phyloP scores from a whole-genome alignment of 2,329 filamentous ascomycete species.

The Fusarium sp. region DNA sequence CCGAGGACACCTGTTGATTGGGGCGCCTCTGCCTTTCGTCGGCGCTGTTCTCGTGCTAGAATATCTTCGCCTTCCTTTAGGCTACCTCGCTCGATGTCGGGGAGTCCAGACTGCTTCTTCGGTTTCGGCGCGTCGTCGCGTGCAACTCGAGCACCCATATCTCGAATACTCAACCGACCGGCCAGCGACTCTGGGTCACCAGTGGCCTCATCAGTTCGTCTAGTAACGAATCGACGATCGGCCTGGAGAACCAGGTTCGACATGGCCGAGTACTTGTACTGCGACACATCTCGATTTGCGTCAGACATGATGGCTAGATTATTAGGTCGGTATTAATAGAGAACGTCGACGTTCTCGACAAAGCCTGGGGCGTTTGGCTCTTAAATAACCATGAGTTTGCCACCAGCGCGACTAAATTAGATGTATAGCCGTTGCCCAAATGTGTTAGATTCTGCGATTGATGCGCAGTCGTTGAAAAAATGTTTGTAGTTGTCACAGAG shows the following conservation, averaged over 20 bases:
- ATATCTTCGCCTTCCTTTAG: conserved; percentile 87
- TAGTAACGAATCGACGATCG: conserved; percentile 93
- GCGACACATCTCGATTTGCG: conserved; percentile 84
- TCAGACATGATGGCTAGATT: conserved; percentile 74
- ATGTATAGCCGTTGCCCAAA: conserved; percentile 27
- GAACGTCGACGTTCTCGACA: conserved; percentile 55
- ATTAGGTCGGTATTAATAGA: conserved; percentile 46
- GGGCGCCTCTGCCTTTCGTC: conserved; percentile 79
- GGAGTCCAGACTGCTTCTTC: conserved; percentile 78
- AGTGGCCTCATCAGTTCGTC: conserved; percentile 93
- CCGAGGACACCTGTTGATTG: conserved; percentile 83
- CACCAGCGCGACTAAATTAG: conserved; percentile 31
- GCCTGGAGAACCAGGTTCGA: conserved; percentile 99
- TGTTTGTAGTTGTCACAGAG: conserved; percentile 35
- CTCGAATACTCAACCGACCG: conserved; percentile 89
- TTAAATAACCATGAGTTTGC: conserved; percentile 53
- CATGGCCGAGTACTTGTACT: conserved; percentile 99
- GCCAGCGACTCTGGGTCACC: conserved; percentile 98
- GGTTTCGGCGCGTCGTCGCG: conserved; percentile 84
- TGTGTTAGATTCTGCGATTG: conserved; percentile 42
- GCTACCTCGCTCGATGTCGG: conserved; percentile 79
- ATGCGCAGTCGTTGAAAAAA: conserved; percentile 42
- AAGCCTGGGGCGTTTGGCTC: conserved; percentile 51
- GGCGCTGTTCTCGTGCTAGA: conserved; percentile 84
- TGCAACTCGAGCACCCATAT: conserved; percentile 90